Percentiles rank a stretch among this genome's conserved stretches.
phyloP scores from a whole-genome alignment of 2,329 filamentous ascomycete species.

The Phialemoniopsis sp. region DNA sequence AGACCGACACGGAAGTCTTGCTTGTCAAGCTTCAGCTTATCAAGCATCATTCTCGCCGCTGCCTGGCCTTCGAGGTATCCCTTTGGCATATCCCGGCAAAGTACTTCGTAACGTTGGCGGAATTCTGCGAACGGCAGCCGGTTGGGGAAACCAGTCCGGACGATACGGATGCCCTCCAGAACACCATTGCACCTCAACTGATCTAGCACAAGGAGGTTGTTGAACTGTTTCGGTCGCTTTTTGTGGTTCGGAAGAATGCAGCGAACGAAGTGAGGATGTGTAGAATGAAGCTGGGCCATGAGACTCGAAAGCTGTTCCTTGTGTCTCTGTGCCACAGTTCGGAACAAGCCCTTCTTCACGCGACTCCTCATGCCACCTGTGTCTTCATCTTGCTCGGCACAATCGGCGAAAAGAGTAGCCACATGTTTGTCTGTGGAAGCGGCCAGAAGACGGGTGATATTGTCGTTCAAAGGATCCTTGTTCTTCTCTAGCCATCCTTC shows the following conservation, averaged over 20 bases:
- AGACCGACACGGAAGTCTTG: conserved; percentile 88
- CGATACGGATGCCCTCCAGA: conserved; percentile 96
- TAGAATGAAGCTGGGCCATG: conserved; percentile 91
- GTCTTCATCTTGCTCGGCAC: conserved; percentile 74
- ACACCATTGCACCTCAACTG: conserved; percentile 99
- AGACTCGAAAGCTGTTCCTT: conserved; percentile 97
- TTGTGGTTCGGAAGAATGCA: conserved; percentile 98
- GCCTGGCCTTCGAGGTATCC: conserved; percentile 88
- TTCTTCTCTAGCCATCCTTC: conserved; percentile 98
- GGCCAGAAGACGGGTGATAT: conserved; percentile 84
- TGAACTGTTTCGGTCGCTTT: conserved; percentile 90
- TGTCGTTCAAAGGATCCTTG: conserved; percentile 97
- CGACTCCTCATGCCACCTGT: conserved; percentile 64
- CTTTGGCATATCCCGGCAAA: conserved; percentile 83
- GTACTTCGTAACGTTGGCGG: conserved; percentile 89
- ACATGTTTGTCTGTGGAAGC: conserved; percentile 79
- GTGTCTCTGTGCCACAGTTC: conserved; percentile 92
- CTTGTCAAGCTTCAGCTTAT: conserved; percentile 80
- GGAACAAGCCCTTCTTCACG: conserved; percentile 95
- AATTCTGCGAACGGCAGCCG: conserved; percentile 90
- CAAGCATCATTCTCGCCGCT: conserved; percentile 80
- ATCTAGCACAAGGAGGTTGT: conserved; percentile 87
- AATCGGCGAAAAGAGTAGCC: conserved; percentile 82
- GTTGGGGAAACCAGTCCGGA: conserved; percentile 94
- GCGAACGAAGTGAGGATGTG: conserved; percentile 95